phyloP scores from a whole-genome alignment of 1,284 basidiomycete genomes.

The Mycena citricolor region DNA sequence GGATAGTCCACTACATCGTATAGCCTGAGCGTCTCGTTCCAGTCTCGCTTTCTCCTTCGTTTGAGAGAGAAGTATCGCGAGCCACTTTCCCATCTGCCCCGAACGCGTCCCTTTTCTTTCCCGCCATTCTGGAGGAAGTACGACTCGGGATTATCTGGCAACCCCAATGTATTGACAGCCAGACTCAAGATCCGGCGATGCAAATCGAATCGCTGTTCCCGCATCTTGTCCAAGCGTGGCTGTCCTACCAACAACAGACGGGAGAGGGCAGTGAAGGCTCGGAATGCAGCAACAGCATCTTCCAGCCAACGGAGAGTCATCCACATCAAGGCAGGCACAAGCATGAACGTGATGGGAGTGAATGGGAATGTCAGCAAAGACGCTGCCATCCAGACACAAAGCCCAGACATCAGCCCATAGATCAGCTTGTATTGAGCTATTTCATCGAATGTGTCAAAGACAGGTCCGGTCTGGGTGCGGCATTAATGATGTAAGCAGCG shows the following conservation, averaged over 20 bases:
- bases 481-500: neutral
- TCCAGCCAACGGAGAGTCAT: conserved; percentile 84
- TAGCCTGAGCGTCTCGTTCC: conserved; percentile 79
- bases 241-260: conserved; percentile 68
- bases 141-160: conserved; percentile 68
- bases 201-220: conserved; percentile 52
- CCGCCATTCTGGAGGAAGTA: conserved; percentile 59
- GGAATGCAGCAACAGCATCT: conserved; percentile 74
- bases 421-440: conserved; percentile 87
- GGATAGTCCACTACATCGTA: conserved; percentile 81
- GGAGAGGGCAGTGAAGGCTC: conserved; percentile 63
- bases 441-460: conserved; percentile 82
- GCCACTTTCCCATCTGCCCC: conserved; percentile 63
- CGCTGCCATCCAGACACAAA: conserved; percentile 59
- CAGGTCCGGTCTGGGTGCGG: conserved; percentile 55
- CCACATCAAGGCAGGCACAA: conserved; percentile 80
- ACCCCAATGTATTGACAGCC: conserved; percentile 56
- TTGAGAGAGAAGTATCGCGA: conserved; percentile 77
- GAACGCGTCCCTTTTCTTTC: conserved; percentile 66
- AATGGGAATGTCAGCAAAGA: conserved; percentile 61
- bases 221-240: conserved; percentile 50
- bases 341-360: conserved; percentile 50
- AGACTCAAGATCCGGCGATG: conserved; percentile 63
- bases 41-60: conserved; percentile 79
- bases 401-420: conserved; percentile 72